A percentile compares a stretch with the other conserved stretches of the same genome.
phyloP scores from a whole-genome alignment of 305 asterid species.

The Fraxinus dipetala region DNA sequence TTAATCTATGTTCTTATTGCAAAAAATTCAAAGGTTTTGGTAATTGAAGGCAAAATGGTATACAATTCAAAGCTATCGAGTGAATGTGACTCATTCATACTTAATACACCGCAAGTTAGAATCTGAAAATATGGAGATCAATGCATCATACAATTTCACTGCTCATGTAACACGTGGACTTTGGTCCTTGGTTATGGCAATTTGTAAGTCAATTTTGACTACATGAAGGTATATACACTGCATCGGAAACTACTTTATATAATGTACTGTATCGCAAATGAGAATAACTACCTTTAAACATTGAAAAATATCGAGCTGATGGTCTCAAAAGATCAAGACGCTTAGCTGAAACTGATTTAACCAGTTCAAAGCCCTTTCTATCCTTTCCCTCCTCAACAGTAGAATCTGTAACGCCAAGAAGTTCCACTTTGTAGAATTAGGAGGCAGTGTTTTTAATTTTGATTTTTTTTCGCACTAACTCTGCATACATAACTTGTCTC shows the following conservation, averaged over 20 bases:
- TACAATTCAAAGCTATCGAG: not conserved
- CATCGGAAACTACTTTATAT: not conserved
- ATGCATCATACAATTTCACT: not conserved
- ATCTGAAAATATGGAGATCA: not conserved
- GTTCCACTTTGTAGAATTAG: constrained; percentile 36
- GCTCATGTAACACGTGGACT: not conserved
- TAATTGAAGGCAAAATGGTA: not conserved
- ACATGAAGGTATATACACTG: not conserved
- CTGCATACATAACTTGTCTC: constrained; percentile 9
- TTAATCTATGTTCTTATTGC: not conserved
- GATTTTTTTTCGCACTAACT: constrained; percentile 8
- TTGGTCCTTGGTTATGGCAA: not conserved
- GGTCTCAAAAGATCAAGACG: constrained; percentile 92
- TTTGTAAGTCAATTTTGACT: not conserved
- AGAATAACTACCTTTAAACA: constrained; percentile 61
- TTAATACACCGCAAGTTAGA: not conserved
- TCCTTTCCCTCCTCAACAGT: constrained; percentile 61
- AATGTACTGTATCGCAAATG: constrained; percentile 20
- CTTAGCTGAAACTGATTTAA: constrained; percentile 70
- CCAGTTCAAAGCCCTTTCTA: constrained; percentile 63
- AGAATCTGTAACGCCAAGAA: constrained; percentile 64
- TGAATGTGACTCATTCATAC: not conserved
- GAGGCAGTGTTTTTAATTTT: constrained; percentile 24
- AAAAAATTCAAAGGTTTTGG: not conserved
- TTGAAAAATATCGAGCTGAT: constrained; percentile 72